These are phyloP conservation scores for Acanthamoeba culbertsoni DNA, from an alignment of 208 protist species.

Conservation along the genomic window DNA sequence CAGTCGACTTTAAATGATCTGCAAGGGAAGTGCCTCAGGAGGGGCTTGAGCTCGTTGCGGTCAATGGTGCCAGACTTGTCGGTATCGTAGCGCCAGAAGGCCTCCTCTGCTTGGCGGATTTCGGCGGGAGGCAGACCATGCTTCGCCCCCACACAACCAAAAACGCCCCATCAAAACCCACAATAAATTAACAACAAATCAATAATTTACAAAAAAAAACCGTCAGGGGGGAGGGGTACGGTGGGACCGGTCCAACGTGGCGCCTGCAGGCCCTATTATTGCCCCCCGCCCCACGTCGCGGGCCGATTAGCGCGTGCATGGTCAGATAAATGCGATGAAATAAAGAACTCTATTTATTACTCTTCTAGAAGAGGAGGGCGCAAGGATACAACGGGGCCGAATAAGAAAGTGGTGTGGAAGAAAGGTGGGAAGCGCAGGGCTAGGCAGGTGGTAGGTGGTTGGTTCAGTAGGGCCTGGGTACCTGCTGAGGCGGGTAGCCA, in stretches of 20 bases:
- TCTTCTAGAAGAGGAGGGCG: too few species aligned
- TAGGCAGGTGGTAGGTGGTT: background rate
- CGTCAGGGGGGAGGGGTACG: background rate
- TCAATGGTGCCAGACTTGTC: slow-evolving; percentile 31
- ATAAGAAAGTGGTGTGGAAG: background rate
- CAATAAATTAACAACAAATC: background rate
- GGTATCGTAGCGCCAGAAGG: slow-evolving; percentile 49
- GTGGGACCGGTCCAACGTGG: slow-evolving; percentile 11
- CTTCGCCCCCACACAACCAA: background rate
- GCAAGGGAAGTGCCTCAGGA: background rate
- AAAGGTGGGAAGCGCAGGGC: background rate
- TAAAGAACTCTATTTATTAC: too few species aligned
- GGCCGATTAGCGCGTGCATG: too few species aligned
- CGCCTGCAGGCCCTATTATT: background rate
- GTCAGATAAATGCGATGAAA: too few species aligned
- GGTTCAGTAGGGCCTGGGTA: background rate
- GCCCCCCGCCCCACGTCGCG: too few species aligned
- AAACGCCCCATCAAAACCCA: background rate
- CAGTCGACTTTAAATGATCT: background rate
- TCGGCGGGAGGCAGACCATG: background rate
- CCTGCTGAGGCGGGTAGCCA: slow-evolving; percentile 38
- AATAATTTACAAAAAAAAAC: background rate
- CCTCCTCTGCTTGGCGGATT: background rate
- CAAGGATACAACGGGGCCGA: background rate
- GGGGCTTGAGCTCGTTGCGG: slow-evolving; percentile 8